Conservation (phyloP, 257 asterid genomes). For the Fraxinus cuspidata region DNA sequence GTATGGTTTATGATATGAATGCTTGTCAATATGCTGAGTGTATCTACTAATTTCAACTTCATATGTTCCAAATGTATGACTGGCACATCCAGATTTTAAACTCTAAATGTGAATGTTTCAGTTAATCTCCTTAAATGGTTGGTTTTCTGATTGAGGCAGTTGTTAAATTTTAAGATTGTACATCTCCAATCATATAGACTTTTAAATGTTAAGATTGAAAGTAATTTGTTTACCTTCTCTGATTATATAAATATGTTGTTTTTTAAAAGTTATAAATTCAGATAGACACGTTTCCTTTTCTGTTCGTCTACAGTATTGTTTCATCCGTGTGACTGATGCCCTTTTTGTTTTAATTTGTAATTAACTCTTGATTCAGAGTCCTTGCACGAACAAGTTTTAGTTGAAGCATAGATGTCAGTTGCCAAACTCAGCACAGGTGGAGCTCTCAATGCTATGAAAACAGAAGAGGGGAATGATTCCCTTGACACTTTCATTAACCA, state of each 20-base stretch:
- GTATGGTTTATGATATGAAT: not conserved
- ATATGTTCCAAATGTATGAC: conserved; percentile 14
- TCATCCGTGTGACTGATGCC: conserved; percentile 11
- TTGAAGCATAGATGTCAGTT: conserved; percentile 65
- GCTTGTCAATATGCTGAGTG: not conserved
- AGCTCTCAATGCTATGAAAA: conserved; percentile 58
- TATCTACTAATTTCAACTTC: not conserved
- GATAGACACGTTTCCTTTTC: not conserved
- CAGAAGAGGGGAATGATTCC: conserved; percentile 67
- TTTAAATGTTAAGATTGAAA: not conserved
- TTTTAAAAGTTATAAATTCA: not conserved
- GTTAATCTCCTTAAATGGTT: conserved; percentile 5
- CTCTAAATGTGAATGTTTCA: not conserved
- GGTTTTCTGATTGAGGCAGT: conserved; percentile 8
- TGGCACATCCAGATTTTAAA: not conserved
- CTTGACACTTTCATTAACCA: conserved; percentile 62
- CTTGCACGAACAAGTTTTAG: conserved; percentile 29
- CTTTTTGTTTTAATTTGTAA: not conserved
- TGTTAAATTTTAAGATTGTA: not conserved
- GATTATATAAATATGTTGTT: conserved; percentile 15
- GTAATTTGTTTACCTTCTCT: conserved; percentile 1
- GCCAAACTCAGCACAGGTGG: conserved; percentile 59
- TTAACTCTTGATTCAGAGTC: conserved; percentile 33
- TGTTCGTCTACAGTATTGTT: not conserved
- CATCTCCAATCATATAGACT: not conserved